Percentiles rank a stretch among this genome's conserved stretches.
Evolutionary conservation across 176 grass and related monocot genomes (phyloP).

Genomic region (Chrysopogon serrulatus): DNA sequence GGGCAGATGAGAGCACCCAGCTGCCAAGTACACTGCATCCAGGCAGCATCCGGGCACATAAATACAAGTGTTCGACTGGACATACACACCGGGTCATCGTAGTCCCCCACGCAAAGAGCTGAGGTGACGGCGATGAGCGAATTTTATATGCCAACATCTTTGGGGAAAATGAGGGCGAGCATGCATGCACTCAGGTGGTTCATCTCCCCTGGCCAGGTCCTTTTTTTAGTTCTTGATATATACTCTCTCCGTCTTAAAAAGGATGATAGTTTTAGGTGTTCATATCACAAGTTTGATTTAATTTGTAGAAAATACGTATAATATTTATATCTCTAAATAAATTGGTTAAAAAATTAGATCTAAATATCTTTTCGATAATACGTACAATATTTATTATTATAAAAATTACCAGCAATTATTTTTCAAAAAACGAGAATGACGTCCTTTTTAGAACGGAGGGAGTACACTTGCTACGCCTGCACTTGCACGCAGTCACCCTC

Average conservation of each 20-base stretch:
- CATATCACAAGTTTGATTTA: no score
- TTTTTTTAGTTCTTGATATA: neutral
- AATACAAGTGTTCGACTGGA: neutral
- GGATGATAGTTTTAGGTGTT: no score
- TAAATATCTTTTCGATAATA: no score
- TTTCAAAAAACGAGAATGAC: no score
- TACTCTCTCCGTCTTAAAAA: no score
- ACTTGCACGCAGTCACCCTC: neutral
- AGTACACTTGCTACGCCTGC: neutral
- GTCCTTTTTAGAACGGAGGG: no score
- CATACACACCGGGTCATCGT: neutral
- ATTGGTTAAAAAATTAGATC: no score
- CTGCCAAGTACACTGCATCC: neutral
- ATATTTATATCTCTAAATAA: no score
- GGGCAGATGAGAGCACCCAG: neutral
- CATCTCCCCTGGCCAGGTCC: constrained; percentile 28
- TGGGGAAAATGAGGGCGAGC: neutral
- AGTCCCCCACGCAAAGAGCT: constrained; percentile 8
- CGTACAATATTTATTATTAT: no score
- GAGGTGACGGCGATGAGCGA: constrained; percentile 2
- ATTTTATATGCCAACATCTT: constrained; percentile 26
- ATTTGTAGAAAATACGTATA: no score
- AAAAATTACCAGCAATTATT: no score
- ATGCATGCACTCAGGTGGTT: constrained; percentile 13
- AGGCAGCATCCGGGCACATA: neutral